Evolutionary conservation across 202 grass and related monocot species (phyloP), one percentile per base, ranked within the genome.

Genomic region (Bolboschoenoplectus hybrid): DNA sequence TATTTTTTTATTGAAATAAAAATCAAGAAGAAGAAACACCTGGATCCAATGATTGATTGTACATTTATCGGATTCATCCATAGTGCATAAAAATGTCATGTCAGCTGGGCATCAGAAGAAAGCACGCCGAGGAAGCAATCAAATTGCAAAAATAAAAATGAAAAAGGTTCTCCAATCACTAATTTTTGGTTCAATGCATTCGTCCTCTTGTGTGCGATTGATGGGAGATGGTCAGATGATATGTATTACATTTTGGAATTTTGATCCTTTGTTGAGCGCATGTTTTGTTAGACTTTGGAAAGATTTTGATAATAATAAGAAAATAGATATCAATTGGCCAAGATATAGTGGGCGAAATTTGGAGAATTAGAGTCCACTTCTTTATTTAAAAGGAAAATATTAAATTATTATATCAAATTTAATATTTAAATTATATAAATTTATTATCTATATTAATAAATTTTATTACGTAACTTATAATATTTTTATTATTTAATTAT

Each of bases 91-190:
- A 82, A 65, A 41, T 1, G 80, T 82, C 80, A 51, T 67, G 41
- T 82, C 81, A 82, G 19, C 41, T 16, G 81, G 79, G 62, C 16
- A 83, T 83, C 58, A 67, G 67, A 67, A 66, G 45, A 64, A 14
- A 52, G 81, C 81, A 83, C 81, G 62, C 43, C 52, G 12, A 67
- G 80, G 61, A 67, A 83, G 20, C 20, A 83, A 82, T 20, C 13
- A 9, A 35, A n/a, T 43, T 14, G 36, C 53, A 80, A 67, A 68
- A 26, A 26, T 26, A 26, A 26, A 26, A 26, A 26, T 26, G 26
- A 53, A 49, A 82, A 82, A 45, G 80, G 56, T 82, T 82, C 70
- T 74, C 19, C 39, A 82, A 47, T 82, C 80, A 63, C 36, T 45
- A 62, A 46, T 66, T 14, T 82, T 43, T 16, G 45, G 81, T 82